phyloP scores from a whole-genome alignment of 805 yeast species.

The Schwanniomyces yamadae region DNA sequence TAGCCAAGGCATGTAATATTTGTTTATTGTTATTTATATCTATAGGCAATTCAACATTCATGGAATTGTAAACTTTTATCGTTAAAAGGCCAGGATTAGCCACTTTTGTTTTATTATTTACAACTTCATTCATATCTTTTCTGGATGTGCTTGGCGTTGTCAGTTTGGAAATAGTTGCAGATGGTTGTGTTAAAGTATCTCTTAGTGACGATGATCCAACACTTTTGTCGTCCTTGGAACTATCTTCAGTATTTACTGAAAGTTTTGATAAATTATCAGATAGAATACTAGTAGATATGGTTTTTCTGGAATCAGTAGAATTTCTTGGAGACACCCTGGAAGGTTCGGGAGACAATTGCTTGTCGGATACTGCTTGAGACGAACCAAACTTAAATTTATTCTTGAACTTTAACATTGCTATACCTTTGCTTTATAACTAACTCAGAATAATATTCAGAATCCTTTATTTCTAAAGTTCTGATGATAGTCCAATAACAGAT shows the following conservation, averaged over 20 bases:
- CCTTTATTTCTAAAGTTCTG: too few species aligned
- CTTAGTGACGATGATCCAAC: not conserved
- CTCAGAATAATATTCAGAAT: too few species aligned
- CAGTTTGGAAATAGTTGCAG: not conserved
- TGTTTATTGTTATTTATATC: constrained; percentile 63
- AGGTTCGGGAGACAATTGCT: constrained; percentile 7
- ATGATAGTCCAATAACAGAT: too few species aligned
- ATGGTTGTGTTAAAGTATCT: not conserved
- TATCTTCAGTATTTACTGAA: constrained; percentile 7
- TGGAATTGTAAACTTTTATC: constrained; percentile 71
- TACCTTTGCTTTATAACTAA: not conserved
- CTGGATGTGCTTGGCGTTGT: not conserved
- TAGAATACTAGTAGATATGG: constrained; percentile 20
- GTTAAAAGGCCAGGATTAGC: constrained; percentile 68
- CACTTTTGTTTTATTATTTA: not conserved
- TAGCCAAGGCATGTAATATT: constrained; percentile 63
- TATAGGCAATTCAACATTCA: constrained; percentile 67
- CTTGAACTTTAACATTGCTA: constrained; percentile 29
- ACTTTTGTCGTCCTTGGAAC: not conserved
- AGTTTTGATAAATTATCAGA: constrained; percentile 24
- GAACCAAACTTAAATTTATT: constrained; percentile 35
- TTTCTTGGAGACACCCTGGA: constrained; percentile 14
- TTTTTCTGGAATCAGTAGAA: constrained; percentile 26
- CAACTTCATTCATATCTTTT: not conserved
- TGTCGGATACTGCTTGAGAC: constrained; percentile 15